Percentiles rank a stretch among this genome's conserved stretches.
phyloP scores from a whole-genome alignment of 768 basidiomycete genomes.

The Coprinellus micaceus region DNA sequence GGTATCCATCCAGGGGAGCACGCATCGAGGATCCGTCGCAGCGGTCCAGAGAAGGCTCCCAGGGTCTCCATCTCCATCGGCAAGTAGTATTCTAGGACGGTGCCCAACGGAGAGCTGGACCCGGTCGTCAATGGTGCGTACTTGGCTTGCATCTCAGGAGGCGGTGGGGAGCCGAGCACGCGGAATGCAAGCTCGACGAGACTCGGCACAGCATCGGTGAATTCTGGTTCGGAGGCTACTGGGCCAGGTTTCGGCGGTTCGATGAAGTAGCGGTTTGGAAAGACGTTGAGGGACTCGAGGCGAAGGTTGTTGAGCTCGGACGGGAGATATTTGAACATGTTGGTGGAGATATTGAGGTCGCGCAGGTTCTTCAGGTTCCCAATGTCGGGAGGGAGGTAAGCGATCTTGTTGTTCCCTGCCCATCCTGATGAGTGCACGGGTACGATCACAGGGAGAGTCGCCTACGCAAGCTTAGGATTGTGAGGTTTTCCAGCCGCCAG shows the following conservation, averaged over 20 bases:
- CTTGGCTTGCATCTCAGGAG: constrained; percentile 5
- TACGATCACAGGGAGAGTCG: constrained; percentile 12
- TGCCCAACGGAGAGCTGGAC: constrained; percentile 13
- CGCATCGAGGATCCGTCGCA: constrained; percentile 30
- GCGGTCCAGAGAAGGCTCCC: constrained; percentile 23
- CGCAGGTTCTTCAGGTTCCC: constrained; percentile 46
- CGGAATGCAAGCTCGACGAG: constrained; percentile 35
- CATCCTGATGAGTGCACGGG: constrained; percentile 12
- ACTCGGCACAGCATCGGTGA: constrained; percentile 20
- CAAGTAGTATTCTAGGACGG: constrained; percentile 34
- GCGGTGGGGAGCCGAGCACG: constrained; percentile 27
- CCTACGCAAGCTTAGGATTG: constrained; percentile 63
- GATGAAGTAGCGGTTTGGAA: constrained; percentile 58
- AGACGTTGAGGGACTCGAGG: constrained; percentile 35
- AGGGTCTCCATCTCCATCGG: constrained; percentile 27
- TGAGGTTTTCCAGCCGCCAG: constrained; percentile 53
- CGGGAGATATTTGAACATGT: constrained; percentile 57
- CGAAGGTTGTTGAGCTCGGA: constrained; percentile 51
- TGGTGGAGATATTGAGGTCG: constrained; percentile 60
- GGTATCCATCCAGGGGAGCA: constrained; percentile 38
- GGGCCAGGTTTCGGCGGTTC: constrained; percentile 16
- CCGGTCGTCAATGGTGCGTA: constrained; percentile 3
- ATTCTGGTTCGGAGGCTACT: constrained; percentile 24
- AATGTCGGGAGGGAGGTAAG: constrained; percentile 61
- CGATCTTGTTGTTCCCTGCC: constrained; percentile 57